A percentile compares a stretch with the other conserved stretches of the same genome.
Conservation (phyloP, 2,329 filamentous ascomycete genomes). For the Xylariaceae sp. region DNA sequence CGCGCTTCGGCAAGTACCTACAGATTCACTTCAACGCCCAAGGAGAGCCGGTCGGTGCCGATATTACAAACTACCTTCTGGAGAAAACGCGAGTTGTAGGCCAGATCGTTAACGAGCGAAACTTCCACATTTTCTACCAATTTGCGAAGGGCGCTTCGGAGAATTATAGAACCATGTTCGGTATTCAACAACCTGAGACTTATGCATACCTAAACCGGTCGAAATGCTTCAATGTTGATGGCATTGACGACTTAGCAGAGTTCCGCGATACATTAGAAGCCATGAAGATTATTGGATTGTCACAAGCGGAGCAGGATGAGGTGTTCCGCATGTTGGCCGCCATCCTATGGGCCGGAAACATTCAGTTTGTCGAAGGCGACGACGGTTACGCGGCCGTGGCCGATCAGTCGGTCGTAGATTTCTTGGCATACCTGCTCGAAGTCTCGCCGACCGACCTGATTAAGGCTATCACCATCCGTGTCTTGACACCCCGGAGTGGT, state of each 20-base stretch:
- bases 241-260: constrained; percentile 86
- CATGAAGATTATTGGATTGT: constrained; percentile 89
- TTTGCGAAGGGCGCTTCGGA: constrained; percentile 93
- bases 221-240: constrained; percentile 89
- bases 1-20: constrained; percentile 95
- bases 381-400: constrained; percentile 79
- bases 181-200: constrained; percentile 83
- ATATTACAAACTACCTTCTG: constrained; percentile 96
- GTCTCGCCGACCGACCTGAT: constrained; percentile 75
- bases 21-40: constrained; percentile 92
- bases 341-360: constrained; percentile 90
- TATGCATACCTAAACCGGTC: constrained; percentile 92
- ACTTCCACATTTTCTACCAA: constrained; percentile 99
- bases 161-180: constrained; percentile 80
- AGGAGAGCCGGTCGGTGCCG: constrained; percentile 89
- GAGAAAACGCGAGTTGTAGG: constrained; percentile 94
- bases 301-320: constrained; percentile 84
- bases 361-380: constrained; percentile 85
- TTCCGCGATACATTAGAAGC: constrained; percentile 87
- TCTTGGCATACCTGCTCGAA: constrained; percentile 88
- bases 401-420: constrained; percentile 89
- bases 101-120: constrained; percentile 91
- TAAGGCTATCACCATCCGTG: constrained; percentile 81
- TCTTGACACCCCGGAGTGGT: constrained; percentile 65
- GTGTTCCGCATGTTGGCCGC: constrained; percentile 94